phyloP scores from a whole-genome alignment of 495 filamentous ascomycete species.

The Xylaria intraflava region DNA sequence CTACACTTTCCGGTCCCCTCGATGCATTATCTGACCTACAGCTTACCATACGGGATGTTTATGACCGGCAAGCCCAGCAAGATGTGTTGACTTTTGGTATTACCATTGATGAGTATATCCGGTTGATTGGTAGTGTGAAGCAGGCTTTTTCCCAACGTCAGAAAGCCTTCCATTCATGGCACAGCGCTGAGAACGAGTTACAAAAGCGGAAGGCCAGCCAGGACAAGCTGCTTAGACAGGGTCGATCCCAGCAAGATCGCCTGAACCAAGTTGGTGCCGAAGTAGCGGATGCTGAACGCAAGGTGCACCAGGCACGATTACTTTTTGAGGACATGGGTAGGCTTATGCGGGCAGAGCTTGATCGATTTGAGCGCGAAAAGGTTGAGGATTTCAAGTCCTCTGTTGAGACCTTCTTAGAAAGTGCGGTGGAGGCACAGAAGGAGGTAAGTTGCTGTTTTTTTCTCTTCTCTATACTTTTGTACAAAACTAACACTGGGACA shows the following conservation, averaged over 20 bases:
- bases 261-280: conserved; percentile 86
- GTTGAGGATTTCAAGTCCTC: conserved; percentile 98
- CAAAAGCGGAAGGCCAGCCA: conserved; percentile 77
- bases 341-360: conserved; percentile 82
- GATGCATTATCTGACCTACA: conserved; percentile 89
- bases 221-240: conserved; percentile 88
- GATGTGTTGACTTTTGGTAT: conserved; percentile 94
- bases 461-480: conserved; percentile 7
- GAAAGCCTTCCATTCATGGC: conserved; percentile 91
- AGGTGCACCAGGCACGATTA: conserved; percentile 82
- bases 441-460: conserved; percentile 57
- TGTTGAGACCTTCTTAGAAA: conserved; percentile 94
- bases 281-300: conserved; percentile 85
- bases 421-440: conserved; percentile 95
- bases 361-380: conserved; percentile 93
- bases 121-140: conserved; percentile 88
- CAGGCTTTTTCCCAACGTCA: conserved; percentile 86
- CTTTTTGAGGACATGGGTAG: conserved; percentile 97
- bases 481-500: conserved; percentile 29
- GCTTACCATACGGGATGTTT: conserved; percentile 86
- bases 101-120: conserved; percentile 96
- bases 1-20: conserved; percentile 79
- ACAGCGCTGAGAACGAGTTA: conserved; percentile 78
- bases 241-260: conserved; percentile 90
- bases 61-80: conserved; percentile 94